Percentiles rank a stretch among this genome's conserved stretches.
Evolutionary conservation across 805 yeast genomes (phyloP).

Genomic region (Ogataea trehalophila): DNA sequence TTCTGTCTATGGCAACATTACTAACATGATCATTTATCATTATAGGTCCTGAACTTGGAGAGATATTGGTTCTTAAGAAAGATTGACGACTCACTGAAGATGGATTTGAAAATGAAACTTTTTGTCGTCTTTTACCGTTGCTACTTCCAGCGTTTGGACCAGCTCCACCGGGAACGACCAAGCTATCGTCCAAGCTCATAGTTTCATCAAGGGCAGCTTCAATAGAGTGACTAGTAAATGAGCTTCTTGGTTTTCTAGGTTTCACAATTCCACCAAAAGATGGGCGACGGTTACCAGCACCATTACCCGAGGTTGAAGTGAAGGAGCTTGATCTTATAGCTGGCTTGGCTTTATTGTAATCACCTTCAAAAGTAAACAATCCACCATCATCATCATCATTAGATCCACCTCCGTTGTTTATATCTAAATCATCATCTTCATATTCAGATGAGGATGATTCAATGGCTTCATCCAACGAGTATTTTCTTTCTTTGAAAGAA

Average conservation of each 20-base stretch:
- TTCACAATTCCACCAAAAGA: slow-evolving; percentile 32
- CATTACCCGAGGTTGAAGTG: neutral
- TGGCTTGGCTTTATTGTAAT: slow-evolving; percentile 10
- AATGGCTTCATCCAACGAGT: slow-evolving; percentile 33
- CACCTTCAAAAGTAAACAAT: slow-evolving; percentile 25
- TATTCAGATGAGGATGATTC: slow-evolving; percentile 37
- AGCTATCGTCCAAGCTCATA: slow-evolving; percentile 10
- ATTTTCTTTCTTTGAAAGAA: slow-evolving; percentile 26
- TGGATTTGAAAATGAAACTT: slow-evolving; percentile 32
- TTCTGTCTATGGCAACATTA: slow-evolving; percentile 18
- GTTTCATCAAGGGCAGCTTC: slow-evolving; percentile 30
- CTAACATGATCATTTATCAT: slow-evolving; percentile 25
- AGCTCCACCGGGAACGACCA: too few relatives aligned
- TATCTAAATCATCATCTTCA: slow-evolving; percentile 32
- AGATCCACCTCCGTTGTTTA: slow-evolving; percentile 30
- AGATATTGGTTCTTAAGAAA: slow-evolving; percentile 31
- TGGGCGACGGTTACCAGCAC: slow-evolving; percentile 20
- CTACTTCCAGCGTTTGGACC: too few relatives aligned
- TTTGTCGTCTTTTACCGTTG: slow-evolving; percentile 23
- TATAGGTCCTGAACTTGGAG: slow-evolving; percentile 24
- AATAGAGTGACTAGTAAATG: slow-evolving; percentile 28
- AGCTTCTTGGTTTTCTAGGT: slow-evolving; percentile 31
- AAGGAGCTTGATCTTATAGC: slow-evolving; percentile 18
- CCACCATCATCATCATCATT: slow-evolving; percentile 36
- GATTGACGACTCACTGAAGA: slow-evolving; percentile 35